Evolutionary conservation across 306 rosid species (phyloP).

Genomic region (Casuarina cunninghamiana): DNA sequence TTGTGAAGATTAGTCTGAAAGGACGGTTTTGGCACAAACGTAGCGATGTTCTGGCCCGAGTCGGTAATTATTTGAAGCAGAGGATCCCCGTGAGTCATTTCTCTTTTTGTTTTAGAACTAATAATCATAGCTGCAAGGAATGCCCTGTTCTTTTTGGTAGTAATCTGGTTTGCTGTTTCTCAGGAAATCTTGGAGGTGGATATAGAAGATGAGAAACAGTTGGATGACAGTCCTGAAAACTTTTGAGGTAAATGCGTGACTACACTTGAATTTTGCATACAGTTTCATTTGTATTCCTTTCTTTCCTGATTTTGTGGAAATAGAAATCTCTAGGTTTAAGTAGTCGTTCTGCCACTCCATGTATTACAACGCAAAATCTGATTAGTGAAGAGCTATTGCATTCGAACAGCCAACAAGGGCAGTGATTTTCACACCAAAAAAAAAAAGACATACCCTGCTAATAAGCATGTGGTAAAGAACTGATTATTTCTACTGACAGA

Average conservation of each 20-base stretch:
- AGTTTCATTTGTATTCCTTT: background rate
- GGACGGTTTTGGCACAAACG: slow-evolving; percentile 97
- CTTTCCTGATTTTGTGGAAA: no score
- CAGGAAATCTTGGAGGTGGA: slow-evolving; percentile 97
- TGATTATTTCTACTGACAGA: background rate
- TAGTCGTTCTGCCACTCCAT: no score
- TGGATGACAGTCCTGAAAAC: slow-evolving; percentile 91
- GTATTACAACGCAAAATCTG: background rate
- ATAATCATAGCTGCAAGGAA: background rate
- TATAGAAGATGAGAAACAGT: slow-evolving; percentile 84
- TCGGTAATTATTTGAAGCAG: slow-evolving; percentile 74
- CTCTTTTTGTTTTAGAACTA: background rate
- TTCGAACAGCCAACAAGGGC: background rate
- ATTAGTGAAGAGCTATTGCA: background rate
- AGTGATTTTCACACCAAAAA: background rate
- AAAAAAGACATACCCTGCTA: background rate
- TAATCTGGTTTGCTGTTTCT: slow-evolving; percentile 1
- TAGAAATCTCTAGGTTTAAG: no score
- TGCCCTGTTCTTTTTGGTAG: background rate
- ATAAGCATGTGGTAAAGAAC: background rate
- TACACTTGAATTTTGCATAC: background rate
- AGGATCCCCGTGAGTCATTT: slow-evolving; percentile 79
- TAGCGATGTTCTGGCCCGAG: slow-evolving; percentile 65
- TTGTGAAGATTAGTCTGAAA: slow-evolving; percentile 77
- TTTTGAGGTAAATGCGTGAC: slow-evolving; percentile 41